These are phyloP conservation scores for Aspergillus conjunctus DNA, from an alignment of 495 filamentous ascomycete species.

Conservation along the genomic window DNA sequence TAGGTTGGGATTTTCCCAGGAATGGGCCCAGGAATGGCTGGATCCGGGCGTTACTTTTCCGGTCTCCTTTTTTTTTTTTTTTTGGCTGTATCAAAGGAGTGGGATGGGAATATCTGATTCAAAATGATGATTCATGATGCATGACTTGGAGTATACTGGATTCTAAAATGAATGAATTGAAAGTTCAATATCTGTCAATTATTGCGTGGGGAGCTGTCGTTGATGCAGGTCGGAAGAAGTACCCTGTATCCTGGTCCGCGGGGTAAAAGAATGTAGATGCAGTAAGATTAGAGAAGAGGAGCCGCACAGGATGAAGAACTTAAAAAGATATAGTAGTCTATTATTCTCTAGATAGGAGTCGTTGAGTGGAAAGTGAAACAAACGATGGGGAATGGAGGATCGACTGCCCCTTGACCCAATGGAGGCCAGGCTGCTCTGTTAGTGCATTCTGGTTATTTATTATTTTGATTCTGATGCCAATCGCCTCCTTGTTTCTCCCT, in stretches of 20 bases:
- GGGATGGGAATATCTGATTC: neutral
- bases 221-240: too few species aligned
- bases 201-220: neutral
- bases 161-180: neutral
- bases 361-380: neutral
- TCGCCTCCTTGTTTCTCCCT: conserved; percentile 22
- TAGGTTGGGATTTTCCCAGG: neutral
- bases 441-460: neutral
- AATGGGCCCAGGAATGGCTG: too few species aligned
- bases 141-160: neutral
- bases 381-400: conserved; percentile 20
- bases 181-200: conserved; percentile 9
- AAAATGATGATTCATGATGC: neutral
- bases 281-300: neutral
- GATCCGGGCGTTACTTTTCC: neutral
- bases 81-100: conserved; percentile 6
- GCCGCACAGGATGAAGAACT: neutral
- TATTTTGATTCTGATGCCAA: conserved; percentile 12
- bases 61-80: neutral
- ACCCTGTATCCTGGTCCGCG: neutral
- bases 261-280: neutral
- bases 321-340: neutral
- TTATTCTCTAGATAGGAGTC: neutral
- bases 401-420: conserved; percentile 21
- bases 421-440: conserved; percentile 2